phyloP scores from a whole-genome alignment of 352 stramenopile species.

The Globisporangium mamillatum region DNA sequence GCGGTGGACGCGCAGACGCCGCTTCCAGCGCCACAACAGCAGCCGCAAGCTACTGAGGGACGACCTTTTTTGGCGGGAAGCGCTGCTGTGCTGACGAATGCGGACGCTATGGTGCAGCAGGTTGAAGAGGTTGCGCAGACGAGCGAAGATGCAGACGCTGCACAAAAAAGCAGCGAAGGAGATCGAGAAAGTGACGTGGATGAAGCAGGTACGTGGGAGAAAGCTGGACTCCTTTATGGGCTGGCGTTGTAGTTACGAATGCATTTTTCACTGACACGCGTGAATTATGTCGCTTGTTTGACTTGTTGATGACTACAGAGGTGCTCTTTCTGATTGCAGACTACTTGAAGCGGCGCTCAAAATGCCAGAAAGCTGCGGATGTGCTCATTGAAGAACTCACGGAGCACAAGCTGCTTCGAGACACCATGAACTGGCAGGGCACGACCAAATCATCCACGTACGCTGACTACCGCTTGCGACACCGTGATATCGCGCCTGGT shows the following conservation, averaged over 20 bases:
- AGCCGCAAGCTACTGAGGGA: background rate
- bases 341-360: slow-evolving; percentile 68
- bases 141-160: background rate
- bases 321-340: slow-evolving; percentile 86
- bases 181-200: slow-evolving; percentile 10
- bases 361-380: slow-evolving; percentile 61
- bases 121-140: background rate
- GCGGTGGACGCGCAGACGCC: background rate
- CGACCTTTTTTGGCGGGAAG: slow-evolving; percentile 5
- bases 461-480: slow-evolving; percentile 69
- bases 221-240: background rate
- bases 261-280: background rate
- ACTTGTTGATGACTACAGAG: slow-evolving; percentile 31
- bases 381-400: slow-evolving; percentile 65
- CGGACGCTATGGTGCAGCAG: background rate
- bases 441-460: slow-evolving; percentile 48
- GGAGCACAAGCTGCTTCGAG: slow-evolving; percentile 49
- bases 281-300: background rate
- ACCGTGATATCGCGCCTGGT: slow-evolving; percentile 59
- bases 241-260: background rate
- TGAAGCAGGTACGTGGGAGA: slow-evolving; percentile 11
- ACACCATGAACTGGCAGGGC: slow-evolving; percentile 70
- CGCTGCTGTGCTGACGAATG: background rate
- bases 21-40: background rate
- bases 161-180: background rate